A percentile compares a stretch with the other conserved stretches of the same genome.
Evolutionary conservation across 192 early-diverging fungal species (phyloP).

Genomic region (Gonapodya sp.): DNA sequence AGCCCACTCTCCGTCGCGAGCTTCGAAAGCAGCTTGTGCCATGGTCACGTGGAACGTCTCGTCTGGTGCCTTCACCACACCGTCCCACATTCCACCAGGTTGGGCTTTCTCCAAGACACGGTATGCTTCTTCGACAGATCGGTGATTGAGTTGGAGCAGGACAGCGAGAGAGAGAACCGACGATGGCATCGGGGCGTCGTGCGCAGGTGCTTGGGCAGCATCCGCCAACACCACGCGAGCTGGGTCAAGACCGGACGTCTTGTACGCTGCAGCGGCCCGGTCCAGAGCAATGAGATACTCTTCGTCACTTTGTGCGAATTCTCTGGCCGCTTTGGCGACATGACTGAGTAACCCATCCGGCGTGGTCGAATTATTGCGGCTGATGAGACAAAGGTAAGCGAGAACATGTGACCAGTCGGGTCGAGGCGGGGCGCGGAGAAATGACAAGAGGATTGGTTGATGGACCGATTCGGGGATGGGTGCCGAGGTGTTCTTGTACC

Average conservation of each 20-base stretch:
- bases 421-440: neutral
- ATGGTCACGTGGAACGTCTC: too few species aligned
- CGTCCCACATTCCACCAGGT: too few species aligned
- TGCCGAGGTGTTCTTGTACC: neutral
- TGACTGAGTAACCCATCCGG: neutral
- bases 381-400: neutral
- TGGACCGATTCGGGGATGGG: neutral
- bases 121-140: neutral
- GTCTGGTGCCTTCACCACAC: too few species aligned
- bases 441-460: neutral
- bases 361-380: neutral
- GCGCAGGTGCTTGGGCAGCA: too few species aligned
- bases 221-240: neutral
- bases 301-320: neutral
- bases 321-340: neutral
- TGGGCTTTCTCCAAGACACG: neutral
- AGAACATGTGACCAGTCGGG: neutral
- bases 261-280: neutral
- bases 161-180: neutral
- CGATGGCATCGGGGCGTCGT: too few species aligned
- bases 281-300: neutral
- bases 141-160: neutral
- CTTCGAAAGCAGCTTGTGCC: too few species aligned
- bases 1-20: neutral
- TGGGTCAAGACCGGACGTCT: neutral